Percentiles rank a stretch among this genome's conserved stretches.
These are phyloP conservation scores for Gloeopeniophorella convolvens DNA, from an alignment of 768 basidiomycete genomes.

Conservation along the genomic window DNA sequence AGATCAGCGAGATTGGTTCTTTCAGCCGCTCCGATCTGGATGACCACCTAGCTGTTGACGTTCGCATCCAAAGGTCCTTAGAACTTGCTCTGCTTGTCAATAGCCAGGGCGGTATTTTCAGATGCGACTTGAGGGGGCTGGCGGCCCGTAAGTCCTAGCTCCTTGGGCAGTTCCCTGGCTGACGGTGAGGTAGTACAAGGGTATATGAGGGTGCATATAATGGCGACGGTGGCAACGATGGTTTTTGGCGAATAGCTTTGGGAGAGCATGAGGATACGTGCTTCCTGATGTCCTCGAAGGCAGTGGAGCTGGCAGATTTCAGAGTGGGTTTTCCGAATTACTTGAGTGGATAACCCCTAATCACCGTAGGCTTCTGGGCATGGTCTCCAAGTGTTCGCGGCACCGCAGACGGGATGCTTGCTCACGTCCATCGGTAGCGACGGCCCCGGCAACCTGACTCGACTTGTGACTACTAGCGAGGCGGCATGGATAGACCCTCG, in stretches of 20 bases:
- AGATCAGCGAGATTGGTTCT: slow-evolving; percentile 6
- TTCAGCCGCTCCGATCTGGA: slow-evolving; percentile 34
- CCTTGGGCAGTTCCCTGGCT: neutral
- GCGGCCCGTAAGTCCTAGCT: neutral
- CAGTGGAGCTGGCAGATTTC: slow-evolving; percentile 43
- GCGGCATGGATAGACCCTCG: slow-evolving; percentile 69
- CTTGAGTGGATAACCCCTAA: neutral
- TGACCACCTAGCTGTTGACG: slow-evolving; percentile 40
- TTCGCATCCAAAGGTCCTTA: slow-evolving; percentile 30
- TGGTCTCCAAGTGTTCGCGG: slow-evolving; percentile 28
- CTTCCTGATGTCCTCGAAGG: slow-evolving; percentile 42
- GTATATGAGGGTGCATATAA: slow-evolving; percentile 9
- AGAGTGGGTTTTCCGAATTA: slow-evolving; percentile 38
- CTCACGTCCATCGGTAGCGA: slow-evolving; percentile 51
- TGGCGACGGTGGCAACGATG: slow-evolving; percentile 20
- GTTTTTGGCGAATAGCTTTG: slow-evolving; percentile 49
- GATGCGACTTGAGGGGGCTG: neutral
- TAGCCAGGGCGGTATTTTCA: slow-evolving; percentile 11
- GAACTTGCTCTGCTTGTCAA: slow-evolving; percentile 3
- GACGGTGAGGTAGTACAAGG: neutral
- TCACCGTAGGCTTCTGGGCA: slow-evolving; percentile 1
- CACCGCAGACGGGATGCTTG: slow-evolving; percentile 30
- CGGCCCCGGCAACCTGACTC: slow-evolving; percentile 38
- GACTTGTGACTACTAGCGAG: slow-evolving; percentile 53
- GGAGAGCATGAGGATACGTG: slow-evolving; percentile 32